phyloP scores from a whole-genome alignment of 2,329 filamentous ascomycete species.

The Aspergillus awamori region DNA sequence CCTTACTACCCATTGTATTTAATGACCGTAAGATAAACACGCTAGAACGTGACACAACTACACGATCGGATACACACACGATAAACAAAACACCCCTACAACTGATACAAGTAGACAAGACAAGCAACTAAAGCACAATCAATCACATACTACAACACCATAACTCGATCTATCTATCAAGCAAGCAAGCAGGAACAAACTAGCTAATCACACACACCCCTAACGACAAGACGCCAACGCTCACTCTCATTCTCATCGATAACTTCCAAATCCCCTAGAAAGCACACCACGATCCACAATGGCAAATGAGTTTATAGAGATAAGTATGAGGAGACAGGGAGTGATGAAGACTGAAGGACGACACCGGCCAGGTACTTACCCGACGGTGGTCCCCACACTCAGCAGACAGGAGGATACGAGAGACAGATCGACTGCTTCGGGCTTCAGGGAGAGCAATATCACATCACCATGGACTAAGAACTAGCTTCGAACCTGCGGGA shows the following conservation, averaged over 20 bases:
- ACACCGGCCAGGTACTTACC: background rate
- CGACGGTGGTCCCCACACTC: conserved; percentile 10
- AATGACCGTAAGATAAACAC: no score
- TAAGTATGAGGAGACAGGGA: no score
- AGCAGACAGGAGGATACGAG: conserved; percentile 3
- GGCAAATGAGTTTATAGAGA: background rate
- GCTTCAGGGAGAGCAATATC: background rate
- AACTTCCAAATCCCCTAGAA: background rate
- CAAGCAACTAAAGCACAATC: no score
- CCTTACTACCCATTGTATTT: background rate
- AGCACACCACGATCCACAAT: background rate
- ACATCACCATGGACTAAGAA: conserved; percentile 19
- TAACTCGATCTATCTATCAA: no score
- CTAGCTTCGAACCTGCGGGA: conserved; percentile 41
- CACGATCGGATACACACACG: no score
- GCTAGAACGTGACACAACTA: no score
- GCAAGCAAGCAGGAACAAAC: no score
- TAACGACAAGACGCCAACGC: background rate
- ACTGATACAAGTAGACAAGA: no score
- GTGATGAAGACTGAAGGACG: background rate
- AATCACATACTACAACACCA: no score
- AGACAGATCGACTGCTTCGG: conserved; percentile 1
- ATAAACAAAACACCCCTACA: no score
- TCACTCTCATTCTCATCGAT: background rate
- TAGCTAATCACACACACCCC: background rate